Conservation (phyloP, 164 flowering plant genomes). For the Berberis thunbergii region DNA sequence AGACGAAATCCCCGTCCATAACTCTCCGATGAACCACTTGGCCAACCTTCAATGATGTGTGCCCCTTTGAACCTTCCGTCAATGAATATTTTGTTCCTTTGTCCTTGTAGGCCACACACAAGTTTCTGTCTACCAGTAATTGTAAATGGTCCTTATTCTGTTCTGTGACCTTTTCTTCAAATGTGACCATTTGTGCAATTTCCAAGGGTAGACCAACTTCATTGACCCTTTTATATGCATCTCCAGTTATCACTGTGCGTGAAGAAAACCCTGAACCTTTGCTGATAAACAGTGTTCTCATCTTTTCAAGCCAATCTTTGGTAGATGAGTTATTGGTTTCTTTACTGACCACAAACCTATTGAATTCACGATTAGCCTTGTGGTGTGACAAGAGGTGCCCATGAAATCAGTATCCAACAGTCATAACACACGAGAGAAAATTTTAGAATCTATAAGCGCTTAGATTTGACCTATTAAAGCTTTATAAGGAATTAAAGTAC, state of each 20-base stretch:
- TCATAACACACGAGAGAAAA: too few species aligned
- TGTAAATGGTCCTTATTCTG: slow-evolving; percentile 58
- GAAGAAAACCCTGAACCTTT: slow-evolving; percentile 95
- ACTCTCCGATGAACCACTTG: slow-evolving; percentile 74
- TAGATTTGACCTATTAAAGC: too few species aligned
- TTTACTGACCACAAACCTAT: slow-evolving; percentile 8
- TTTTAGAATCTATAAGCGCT: too few species aligned
- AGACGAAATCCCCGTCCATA: slow-evolving; percentile 89
- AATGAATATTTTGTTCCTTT: slow-evolving; percentile 62
- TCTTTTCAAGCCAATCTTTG: slow-evolving; percentile 90
- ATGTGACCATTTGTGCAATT: slow-evolving; percentile 79
- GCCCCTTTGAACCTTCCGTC: slow-evolving; percentile 78
- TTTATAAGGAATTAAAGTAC: too few species aligned
- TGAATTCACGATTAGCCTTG: background rate
- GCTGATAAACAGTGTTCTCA: slow-evolving; percentile 73
- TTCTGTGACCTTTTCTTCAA: slow-evolving; percentile 75
- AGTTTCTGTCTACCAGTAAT: slow-evolving; percentile 57
- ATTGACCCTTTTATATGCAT: slow-evolving; percentile 54
- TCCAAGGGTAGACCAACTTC: slow-evolving; percentile 83
- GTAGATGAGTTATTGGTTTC: slow-evolving; percentile 41
- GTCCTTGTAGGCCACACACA: slow-evolving; percentile 69
- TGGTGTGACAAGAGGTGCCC: too few species aligned
- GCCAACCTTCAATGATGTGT: slow-evolving; percentile 57
- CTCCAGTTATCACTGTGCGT: slow-evolving; percentile 89
- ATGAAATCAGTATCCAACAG: too few species aligned